Evolutionary conservation across 768 basidiomycete species (phyloP), one percentile per base, ranked within the genome.

Genomic region (Hypsizygus marmoreus): DNA sequence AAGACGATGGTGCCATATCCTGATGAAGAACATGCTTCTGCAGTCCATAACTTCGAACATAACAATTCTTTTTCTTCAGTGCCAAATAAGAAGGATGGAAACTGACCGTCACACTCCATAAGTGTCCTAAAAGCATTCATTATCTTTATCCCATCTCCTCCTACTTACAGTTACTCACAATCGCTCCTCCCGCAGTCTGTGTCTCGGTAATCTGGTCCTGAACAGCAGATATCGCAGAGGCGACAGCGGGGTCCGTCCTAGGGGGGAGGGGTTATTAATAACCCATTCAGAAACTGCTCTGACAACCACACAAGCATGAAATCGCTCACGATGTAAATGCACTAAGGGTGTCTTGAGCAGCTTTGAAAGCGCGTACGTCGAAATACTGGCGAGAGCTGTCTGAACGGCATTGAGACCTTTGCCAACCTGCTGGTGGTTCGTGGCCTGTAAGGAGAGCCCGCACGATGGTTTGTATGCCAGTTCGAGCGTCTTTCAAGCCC

Each of bases 381-480:
- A 45, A 39, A 60, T 53, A 5, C 51, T 29, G 1, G 26, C 26
- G 1, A 62, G 46, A 0, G 58, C 56, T 2, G 54, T 43, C 47
- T 55, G 54, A 2, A 56, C 58, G 20, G 44, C 44, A 16, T 42
- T 37, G 17, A 62, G 45, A 4, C 60, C 56, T 24, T 42, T 28
- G 16, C 52, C 29, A 10, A 52, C 44, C 25, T 55, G 53, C 58
- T 23, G 58, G 58, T 4, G 60, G 49, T 14, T 54, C 33, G 7
- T 50, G 30, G 11, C 60, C 58, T 10, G 50, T 45, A 36, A 62
- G n/a, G 31, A 62, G 54, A 2, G 58, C 48, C 17, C 56, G 49
- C 7, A 56, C 58, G 22, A 59, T 62, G 6, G 48, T 48, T 16
- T 36, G 36, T 28, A 62, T 57, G 4, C 60, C 60, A 11, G 47